Evolutionary conservation across 768 basidiomycete species (phyloP), one percentile per base, ranked within the genome.

Genomic region (Boletus reticulatus): DNA sequence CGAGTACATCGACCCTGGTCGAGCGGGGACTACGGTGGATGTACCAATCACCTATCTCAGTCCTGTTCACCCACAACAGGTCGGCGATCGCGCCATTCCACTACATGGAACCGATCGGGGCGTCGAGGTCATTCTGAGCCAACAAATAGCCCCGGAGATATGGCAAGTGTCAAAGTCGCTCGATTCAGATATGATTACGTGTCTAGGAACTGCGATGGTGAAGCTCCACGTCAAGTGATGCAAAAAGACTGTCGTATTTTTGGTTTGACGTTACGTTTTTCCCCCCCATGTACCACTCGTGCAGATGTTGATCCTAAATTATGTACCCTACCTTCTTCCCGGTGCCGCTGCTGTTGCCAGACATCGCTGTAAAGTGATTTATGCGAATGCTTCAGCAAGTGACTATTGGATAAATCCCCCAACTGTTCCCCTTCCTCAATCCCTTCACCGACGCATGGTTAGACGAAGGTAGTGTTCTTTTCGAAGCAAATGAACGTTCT

Each of bases 21-120:
- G 67, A 31, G 70, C 68, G 22, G 69, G 70, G 29, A 69, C 74
- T 24, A 67, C 67, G 9, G 61, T 70, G 17, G 73, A 79, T 20
- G 71, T 77, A 17, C 74, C 76, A 20, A 69, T 76, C 55, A 67
- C 64, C 43, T 80, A 78, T 52, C 68, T 83, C 24, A 64, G 59
- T 4, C 77, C 80, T 6, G 65, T 79, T 9, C 66, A 57, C 14
- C 81, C 82, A 0, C 54, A 59, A 2, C 52, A 60, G 13, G 72
- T 68, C 42, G 77, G 75, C 9, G 79, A 85, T 42, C 75, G 75
- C 38, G 85, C 83, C 6, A 56, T 87, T 41, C 74, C 78, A 20
- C 67, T 84, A 50, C 73, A 74, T 6, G 84, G 82, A 1, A 53
- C 62, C 19, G 57, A 68, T 37, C 78, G 72, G 59, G 81, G 80